Evolutionary conservation across 345 rosid species (phyloP).

Genomic region (Erysimum cheiranthoides): DNA sequence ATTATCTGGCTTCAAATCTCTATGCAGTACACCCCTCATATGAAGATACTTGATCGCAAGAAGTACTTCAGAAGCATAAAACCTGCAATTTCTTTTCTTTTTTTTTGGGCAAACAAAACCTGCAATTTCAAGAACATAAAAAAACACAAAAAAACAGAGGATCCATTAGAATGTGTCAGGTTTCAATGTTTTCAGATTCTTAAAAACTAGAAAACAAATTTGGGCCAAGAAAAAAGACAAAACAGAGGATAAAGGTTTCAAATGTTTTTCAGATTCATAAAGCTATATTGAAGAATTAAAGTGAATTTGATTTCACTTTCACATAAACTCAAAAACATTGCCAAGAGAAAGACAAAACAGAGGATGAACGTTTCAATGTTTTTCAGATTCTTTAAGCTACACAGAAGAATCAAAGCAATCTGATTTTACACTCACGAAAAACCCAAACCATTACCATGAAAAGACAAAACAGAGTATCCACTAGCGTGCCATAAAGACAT

Average conservation of each 20-base stretch:
- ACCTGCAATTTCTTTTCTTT: slow-evolving; percentile 62
- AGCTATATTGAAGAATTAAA: slow-evolving; percentile 8
- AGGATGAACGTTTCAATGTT: background rate
- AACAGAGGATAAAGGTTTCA: slow-evolving; percentile 6
- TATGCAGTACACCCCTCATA: slow-evolving; percentile 84
- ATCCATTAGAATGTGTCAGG: slow-evolving; percentile 7
- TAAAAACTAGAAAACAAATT: slow-evolving; percentile 1
- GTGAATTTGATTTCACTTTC: slow-evolving; percentile 4
- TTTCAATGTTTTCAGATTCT: background rate
- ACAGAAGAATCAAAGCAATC: slow-evolving; percentile 5
- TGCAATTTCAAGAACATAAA: slow-evolving; percentile 37
- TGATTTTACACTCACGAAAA: slow-evolving; percentile 1
- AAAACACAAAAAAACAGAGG: background rate
- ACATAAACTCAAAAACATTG: background rate
- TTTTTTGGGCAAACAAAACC: too few species aligned
- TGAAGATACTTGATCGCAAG: slow-evolving; percentile 82
- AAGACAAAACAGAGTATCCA: slow-evolving; percentile 32
- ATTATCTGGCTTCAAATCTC: slow-evolving; percentile 89
- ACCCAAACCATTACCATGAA: background rate
- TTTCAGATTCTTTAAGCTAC: slow-evolving; percentile 13
- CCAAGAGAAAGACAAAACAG: slow-evolving; percentile 16
- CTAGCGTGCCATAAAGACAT: background rate
- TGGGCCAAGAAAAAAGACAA: slow-evolving; percentile 10
- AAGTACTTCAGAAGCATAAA: slow-evolving; percentile 81
- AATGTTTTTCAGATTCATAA: background rate